These are phyloP conservation scores for Starmerella ratchasimensis DNA, from an alignment of 805 yeast species.

Conservation along the genomic window DNA sequence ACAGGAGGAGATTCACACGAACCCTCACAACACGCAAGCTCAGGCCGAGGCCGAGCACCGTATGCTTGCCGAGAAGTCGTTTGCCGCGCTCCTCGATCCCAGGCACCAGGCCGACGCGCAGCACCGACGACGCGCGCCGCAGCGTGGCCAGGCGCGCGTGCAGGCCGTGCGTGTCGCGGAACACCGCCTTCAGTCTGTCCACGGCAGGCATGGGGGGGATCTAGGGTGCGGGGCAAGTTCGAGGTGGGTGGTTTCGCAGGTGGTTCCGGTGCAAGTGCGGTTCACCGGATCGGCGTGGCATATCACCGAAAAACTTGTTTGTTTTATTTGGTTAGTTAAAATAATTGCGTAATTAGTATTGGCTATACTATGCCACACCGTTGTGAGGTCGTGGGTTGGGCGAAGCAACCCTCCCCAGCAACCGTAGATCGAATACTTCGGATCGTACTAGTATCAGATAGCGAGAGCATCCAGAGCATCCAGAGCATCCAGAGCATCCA, in stretches of 20 bases:
- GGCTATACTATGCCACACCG: background rate
- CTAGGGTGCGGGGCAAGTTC: background rate
- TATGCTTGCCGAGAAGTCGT: conserved; percentile 20
- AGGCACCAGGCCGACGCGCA: conserved; percentile 25
- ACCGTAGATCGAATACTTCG: no score
- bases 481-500: no score
- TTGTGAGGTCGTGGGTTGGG: no score
- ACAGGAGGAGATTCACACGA: no score
- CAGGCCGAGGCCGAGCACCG: no score
- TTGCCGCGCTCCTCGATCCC: conserved; percentile 15
- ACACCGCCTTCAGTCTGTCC: conserved; percentile 19
- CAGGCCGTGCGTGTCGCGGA: conserved; percentile 21
- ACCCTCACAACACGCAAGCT: no score
- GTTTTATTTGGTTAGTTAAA: background rate
- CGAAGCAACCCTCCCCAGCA: no score
- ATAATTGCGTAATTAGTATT: background rate
- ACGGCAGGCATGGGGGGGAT: conserved; percentile 1
- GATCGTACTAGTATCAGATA: no score
- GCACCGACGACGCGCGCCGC: conserved; percentile 15
- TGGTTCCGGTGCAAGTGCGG: background rate
- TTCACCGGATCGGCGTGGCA: background rate
- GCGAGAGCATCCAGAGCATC: no score
- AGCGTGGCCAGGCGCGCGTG: conserved; percentile 21
- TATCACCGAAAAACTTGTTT: background rate
- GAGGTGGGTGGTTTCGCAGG: background rate